phyloP scores from a whole-genome alignment of 2,329 filamentous ascomycete species.

The Fusarium xylarioides region DNA sequence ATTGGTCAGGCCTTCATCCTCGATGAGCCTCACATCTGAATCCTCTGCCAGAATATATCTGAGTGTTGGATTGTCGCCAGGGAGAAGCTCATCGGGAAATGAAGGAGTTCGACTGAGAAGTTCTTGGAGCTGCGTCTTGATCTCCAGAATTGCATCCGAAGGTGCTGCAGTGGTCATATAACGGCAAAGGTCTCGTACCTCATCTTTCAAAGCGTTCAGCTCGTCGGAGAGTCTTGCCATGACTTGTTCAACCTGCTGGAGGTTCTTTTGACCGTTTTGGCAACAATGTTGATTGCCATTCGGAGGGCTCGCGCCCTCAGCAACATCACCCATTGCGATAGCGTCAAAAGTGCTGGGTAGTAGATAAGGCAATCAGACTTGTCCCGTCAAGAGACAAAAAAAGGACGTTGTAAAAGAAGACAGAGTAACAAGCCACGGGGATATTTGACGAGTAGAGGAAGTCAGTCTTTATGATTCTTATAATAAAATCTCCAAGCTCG shows the following conservation, averaged over 20 bases:
- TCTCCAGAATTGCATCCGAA: too few relatives aligned
- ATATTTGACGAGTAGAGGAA: too few relatives aligned
- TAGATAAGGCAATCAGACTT: too few relatives aligned
- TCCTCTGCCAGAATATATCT: background rate
- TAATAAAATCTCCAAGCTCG: too few relatives aligned
- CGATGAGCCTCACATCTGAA: background rate
- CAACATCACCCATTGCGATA: background rate
- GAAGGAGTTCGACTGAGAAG: background rate
- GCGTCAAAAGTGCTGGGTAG: background rate
- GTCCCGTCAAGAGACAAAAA: too few relatives aligned
- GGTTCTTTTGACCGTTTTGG: background rate
- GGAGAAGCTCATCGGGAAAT: background rate
- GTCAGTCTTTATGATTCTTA: too few relatives aligned
- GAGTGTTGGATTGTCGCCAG: background rate
- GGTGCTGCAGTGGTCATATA: too few relatives aligned
- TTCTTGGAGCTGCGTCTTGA: background rate
- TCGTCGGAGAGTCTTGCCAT: too few relatives aligned
- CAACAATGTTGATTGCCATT: too few relatives aligned
- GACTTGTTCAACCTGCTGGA: too few relatives aligned
- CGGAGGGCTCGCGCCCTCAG: background rate
- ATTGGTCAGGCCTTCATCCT: accelerated
- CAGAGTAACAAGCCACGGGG: too few relatives aligned
- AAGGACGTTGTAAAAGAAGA: too few relatives aligned
- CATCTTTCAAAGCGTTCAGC: background rate
- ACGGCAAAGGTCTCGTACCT: background rate